Evolutionary conservation across 2,329 filamentous ascomycete genomes (phyloP), one percentile per base, ranked within the genome.

Genomic region (Beauveria sp.): DNA sequence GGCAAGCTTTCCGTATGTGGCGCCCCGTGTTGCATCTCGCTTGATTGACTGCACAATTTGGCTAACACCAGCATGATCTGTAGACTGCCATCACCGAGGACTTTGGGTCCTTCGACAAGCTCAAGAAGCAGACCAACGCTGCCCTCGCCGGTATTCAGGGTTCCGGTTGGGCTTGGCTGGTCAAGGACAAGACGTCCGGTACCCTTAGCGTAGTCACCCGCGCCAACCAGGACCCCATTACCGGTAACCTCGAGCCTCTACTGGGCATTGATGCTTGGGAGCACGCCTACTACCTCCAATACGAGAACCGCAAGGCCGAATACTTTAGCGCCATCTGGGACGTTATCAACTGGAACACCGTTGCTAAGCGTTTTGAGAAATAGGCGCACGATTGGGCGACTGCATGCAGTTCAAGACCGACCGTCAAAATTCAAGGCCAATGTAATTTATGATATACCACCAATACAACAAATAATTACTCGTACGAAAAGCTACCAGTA

Each of bases 261-360:
- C 79, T 97, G 52, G 93, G 93, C 62, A 88, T 97, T 70, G 93
- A 97, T 79, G 93, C 92, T 60, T 96, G 92, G 92, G 92, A 96
- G 82, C 92, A 96, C 78, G 92, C 92, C 58, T 96, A 96, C 81
- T 96, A 96, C 79, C 82, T 96, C 65, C 91, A 96, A 80, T 96
- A 96, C 79, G 85, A 96, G 85, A 96, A 96, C 83, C 88, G 91
- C 77, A 96, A 96, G 86, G 92, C 89, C 62, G 92, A 96, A 80
- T 96, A 96, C 82, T 96, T 96, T 77, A 84, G 84, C 70, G 91
- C 91, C 63, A 89, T 96, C 74, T 96, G 93, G 93, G 90, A 96
- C 68, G 92, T 96, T 55, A 81, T 96, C 75, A 96, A 96, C 86
- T 97, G 93, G 93, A 91, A 92, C 84, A 85, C 89, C 38, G 93